Evolutionary conservation across 768 basidiomycete genomes (phyloP).

Genomic region (Calocybe gangraenosa): DNA sequence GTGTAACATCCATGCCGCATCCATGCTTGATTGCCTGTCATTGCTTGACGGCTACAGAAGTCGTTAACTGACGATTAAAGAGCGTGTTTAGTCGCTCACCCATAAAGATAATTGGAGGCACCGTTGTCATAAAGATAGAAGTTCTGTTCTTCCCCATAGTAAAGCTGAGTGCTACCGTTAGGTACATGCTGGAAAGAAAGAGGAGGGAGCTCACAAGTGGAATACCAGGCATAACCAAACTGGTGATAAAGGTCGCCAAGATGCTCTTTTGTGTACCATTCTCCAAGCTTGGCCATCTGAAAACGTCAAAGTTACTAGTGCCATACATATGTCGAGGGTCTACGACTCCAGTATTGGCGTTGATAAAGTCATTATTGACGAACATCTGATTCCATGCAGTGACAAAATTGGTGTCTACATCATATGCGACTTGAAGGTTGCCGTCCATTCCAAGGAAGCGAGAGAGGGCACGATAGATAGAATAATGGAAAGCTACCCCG

Average conservation of each 20-base stretch:
- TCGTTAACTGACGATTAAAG: not conserved
- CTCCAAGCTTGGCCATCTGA: conserved; percentile 86
- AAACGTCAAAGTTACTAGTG: conserved; percentile 92
- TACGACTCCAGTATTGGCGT: conserved; percentile 54
- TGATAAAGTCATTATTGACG: conserved; percentile 82
- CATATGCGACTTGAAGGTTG: conserved; percentile 87
- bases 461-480: conserved; percentile 79
- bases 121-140: conserved; percentile 85
- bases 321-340: conserved; percentile 92
- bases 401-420: conserved; percentile 77
- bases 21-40: conserved; percentile 84
- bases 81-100: conserved; percentile 37
- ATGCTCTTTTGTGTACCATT: conserved; percentile 78
- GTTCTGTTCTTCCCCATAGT: conserved; percentile 90
- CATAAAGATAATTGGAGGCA: conserved; percentile 91
- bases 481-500: conserved; percentile 88
- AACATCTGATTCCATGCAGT: conserved; percentile 93
- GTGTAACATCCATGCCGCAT: conserved; percentile 90
- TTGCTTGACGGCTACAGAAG: conserved; percentile 76
- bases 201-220: conserved; percentile 49
- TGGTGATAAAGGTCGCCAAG: conserved; percentile 74
- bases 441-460: conserved; percentile 97
- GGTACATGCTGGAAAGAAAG: no score
- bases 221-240: conserved; percentile 83
- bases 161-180: conserved; percentile 52